phyloP scores from a whole-genome alignment of 2,329 filamentous ascomycete genomes.

The Aspergillus melleus region DNA sequence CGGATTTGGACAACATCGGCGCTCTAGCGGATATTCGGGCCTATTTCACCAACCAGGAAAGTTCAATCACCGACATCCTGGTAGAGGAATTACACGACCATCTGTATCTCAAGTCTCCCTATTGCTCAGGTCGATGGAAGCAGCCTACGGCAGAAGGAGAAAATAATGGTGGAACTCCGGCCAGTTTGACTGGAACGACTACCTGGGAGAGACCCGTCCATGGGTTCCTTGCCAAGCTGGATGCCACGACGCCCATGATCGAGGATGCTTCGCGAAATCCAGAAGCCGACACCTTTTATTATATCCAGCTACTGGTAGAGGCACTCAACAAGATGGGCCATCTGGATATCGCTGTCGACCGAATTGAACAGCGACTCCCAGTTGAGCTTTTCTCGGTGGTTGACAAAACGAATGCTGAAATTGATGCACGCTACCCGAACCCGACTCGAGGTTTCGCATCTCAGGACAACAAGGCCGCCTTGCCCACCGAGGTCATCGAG shows the following conservation, averaged over 20 bases:
- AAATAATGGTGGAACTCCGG: constrained; percentile 20
- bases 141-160: constrained; percentile 54
- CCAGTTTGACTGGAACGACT: constrained; percentile 33
- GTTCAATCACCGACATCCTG: constrained; percentile 85
- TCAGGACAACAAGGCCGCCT: constrained; percentile 54
- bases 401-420: constrained; percentile 90
- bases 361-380: constrained; percentile 86
- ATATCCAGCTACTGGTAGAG: constrained; percentile 84
- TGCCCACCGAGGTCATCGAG: constrained; percentile 69
- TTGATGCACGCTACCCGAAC: constrained; percentile 89
- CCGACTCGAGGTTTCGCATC: constrained; percentile 57
- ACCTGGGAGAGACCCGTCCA: constrained; percentile 57
- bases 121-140: constrained; percentile 96
- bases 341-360: constrained; percentile 82
- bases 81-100: constrained; percentile 98
- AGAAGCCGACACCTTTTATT: constrained; percentile 92
- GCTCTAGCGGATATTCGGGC: constrained; percentile 80
- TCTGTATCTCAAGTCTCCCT: constrained; percentile 94
- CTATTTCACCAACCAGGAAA: constrained; percentile 92
- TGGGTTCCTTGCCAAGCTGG: constrained; percentile 58
- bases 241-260: constrained; percentile 59
- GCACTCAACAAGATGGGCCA: constrained; percentile 85
- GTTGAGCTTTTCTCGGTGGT: constrained; percentile 93
- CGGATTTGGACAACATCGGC: constrained; percentile 88
- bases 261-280: constrained; percentile 93